Evolutionary conservation across 2,329 filamentous ascomycete genomes (phyloP).

Genomic region (Bipolaris sorokiniana): DNA sequence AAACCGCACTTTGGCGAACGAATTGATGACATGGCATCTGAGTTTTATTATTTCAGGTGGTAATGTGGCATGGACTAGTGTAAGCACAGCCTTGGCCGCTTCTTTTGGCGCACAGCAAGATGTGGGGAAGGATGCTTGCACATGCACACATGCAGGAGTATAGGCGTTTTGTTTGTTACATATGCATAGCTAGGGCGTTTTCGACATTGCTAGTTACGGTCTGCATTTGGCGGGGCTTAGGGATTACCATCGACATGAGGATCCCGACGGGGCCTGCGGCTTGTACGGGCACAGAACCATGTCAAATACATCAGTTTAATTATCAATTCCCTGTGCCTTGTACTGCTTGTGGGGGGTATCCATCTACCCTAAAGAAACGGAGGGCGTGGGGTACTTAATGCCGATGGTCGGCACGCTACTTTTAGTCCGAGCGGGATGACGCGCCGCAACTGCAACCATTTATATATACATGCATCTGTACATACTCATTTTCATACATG

Average conservation of each 20-base stretch:
- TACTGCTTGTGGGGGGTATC: background rate
- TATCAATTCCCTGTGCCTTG: background rate
- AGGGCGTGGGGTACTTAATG: too few relatives aligned
- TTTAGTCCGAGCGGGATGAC: slow-evolving; percentile 6
- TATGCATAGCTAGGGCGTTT: slow-evolving; percentile 40
- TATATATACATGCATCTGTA: too few relatives aligned
- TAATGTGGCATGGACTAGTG: slow-evolving; percentile 7
- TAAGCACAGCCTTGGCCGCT: slow-evolving; percentile 1
- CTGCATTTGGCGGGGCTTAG: slow-evolving; percentile 14
- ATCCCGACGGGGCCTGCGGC: background rate
- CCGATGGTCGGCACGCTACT: background rate
- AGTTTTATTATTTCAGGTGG: slow-evolving; percentile 11
- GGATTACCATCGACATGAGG: slow-evolving; percentile 7
- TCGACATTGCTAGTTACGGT: background rate
- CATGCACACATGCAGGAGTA: slow-evolving; percentile 19
- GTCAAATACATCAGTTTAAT: slow-evolving; percentile 2
- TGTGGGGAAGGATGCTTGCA: slow-evolving; percentile 18
- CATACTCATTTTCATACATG: background rate
- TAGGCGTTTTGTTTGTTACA: slow-evolving; percentile 10
- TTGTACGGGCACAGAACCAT: background rate
- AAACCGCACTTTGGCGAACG: slow-evolving; percentile 26
- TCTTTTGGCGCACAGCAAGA: slow-evolving; percentile 12
- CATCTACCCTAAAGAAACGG: background rate
- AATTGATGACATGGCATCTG: slow-evolving; percentile 20
- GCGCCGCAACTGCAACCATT: slow-evolving; percentile 7